These are phyloP conservation scores for Fistulina hepatica DNA, from an alignment of 1,284 basidiomycete genomes.

Conservation along the genomic window DNA sequence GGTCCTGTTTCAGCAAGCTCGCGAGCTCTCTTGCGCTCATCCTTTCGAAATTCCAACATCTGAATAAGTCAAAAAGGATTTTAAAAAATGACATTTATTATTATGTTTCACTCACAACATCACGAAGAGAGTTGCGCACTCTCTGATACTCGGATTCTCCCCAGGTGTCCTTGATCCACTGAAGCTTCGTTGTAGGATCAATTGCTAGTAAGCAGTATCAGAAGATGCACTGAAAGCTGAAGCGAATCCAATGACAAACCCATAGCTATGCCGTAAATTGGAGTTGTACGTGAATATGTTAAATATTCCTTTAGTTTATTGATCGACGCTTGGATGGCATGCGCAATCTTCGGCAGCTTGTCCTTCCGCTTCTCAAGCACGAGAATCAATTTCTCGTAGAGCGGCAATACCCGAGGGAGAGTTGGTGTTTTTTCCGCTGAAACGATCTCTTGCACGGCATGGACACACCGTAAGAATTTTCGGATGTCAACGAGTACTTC, in stretches of 20 bases:
- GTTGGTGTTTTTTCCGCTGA: slow-evolving; percentile 11
- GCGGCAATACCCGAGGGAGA: slow-evolving; percentile 5
- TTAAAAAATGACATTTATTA: not conserved
- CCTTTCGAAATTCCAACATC: slow-evolving; percentile 11
- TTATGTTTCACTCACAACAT: slow-evolving; percentile 9
- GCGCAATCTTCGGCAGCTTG: slow-evolving; percentile 2
- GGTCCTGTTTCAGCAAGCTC: too few relatives aligned
- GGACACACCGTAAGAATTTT: slow-evolving; percentile 3
- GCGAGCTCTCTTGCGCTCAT: slow-evolving; percentile 1
- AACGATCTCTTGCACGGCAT: slow-evolving; percentile 10
- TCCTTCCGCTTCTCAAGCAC: slow-evolving; percentile 2
- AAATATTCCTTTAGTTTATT: slow-evolving; percentile 25
- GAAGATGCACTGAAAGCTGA: not conserved
- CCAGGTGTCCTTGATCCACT: slow-evolving; percentile 17
- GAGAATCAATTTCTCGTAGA: slow-evolving; percentile 8
- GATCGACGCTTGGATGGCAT: slow-evolving; percentile 16
- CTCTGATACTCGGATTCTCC: not conserved
- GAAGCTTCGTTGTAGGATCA: slow-evolving; percentile 19
- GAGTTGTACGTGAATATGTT: slow-evolving; percentile 15
- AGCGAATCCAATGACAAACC: slow-evolving; percentile 17
- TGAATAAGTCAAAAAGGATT: not conserved
- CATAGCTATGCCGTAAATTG: slow-evolving; percentile 27
- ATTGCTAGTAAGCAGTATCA: slow-evolving; percentile 11
- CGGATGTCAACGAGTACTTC: slow-evolving; percentile 5
- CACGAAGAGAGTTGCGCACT: slow-evolving; percentile 8